Evolutionary conservation across 2,329 filamentous ascomycete genomes (phyloP).

Genomic region (Colletotrichum chlorophyti): DNA sequence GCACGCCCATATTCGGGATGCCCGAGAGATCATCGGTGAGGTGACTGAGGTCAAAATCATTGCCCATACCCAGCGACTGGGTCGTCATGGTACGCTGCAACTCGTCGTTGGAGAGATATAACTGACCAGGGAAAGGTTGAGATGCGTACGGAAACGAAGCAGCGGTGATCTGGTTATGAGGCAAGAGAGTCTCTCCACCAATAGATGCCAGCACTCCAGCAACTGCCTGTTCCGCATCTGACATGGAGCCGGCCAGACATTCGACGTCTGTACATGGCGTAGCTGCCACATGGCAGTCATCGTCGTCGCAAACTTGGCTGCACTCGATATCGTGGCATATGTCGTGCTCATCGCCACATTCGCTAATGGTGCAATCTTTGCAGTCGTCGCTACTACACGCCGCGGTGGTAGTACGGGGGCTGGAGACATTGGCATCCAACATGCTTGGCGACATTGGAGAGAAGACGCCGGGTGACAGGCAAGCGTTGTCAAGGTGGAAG

Average conservation of each 20-base stretch:
- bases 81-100: too few relatives aligned
- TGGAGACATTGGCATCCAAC: background rate
- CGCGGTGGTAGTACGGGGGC: conserved; percentile 35
- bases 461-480: background rate
- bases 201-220: conserved; percentile 8
- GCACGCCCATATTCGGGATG: background rate
- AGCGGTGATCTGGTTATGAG: background rate
- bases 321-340: conserved; percentile 46
- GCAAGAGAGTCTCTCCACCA: background rate
- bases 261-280: conserved; percentile 43
- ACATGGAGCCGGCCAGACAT: conserved; percentile 33
- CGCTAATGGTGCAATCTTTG: conserved; percentile 41
- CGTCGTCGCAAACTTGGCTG: conserved; percentile 46
- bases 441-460: conserved; percentile 15
- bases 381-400: conserved; percentile 43
- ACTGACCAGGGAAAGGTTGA: too few relatives aligned
- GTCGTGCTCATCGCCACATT: conserved; percentile 38
- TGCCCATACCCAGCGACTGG: background rate
- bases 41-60: background rate
- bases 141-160: background rate
- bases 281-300: conserved; percentile 44
- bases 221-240: conserved; percentile 6
- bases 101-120: too few relatives aligned
- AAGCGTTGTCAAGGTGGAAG: background rate
- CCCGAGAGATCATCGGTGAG: background rate